Conservation (phyloP, 495 filamentous ascomycete species). For the Xylaria scruposa region DNA sequence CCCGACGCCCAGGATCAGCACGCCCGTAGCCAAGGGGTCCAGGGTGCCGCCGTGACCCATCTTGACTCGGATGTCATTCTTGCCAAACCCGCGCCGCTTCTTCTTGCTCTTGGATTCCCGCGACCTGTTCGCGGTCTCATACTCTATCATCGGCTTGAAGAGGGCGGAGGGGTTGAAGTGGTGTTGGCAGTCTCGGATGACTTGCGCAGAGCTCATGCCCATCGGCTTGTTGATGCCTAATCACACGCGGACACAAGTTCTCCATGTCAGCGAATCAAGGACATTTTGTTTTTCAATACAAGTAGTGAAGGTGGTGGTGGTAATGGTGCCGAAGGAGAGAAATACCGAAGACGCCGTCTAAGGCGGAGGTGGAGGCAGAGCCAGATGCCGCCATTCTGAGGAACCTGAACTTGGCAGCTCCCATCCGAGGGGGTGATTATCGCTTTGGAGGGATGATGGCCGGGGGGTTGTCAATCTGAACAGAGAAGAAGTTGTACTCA, state of each 20-base stretch:
- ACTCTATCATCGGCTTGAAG: slow-evolving; percentile 75
- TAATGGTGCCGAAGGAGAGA: slow-evolving; percentile 6
- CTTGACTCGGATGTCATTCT: slow-evolving; percentile 74
- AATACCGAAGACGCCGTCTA: slow-evolving; percentile 79
- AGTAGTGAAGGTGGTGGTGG: neutral
- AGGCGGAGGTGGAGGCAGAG: slow-evolving; percentile 59
- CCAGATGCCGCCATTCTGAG: slow-evolving; percentile 56
- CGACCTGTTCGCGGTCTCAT: slow-evolving; percentile 59
- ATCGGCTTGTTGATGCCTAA: slow-evolving; percentile 91
- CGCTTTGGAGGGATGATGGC: neutral
- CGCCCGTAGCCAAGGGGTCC: slow-evolving; percentile 91
- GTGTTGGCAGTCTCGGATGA: slow-evolving; percentile 80
- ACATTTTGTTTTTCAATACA: neutral
- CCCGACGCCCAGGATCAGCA: slow-evolving; percentile 86
- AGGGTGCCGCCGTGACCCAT: slow-evolving; percentile 96
- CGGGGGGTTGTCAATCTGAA: too few relatives aligned
- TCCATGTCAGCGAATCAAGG: slow-evolving; percentile 4
- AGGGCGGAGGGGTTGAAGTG: slow-evolving; percentile 80
- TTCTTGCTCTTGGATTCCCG: slow-evolving; percentile 62
- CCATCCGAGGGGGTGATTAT: slow-evolving; percentile 33
- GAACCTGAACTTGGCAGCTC: slow-evolving; percentile 31
- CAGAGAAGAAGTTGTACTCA: neutral
- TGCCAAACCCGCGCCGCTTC: slow-evolving; percentile 57
- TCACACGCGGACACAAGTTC: neutral
- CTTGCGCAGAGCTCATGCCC: slow-evolving; percentile 83